Conservation (phyloP, 805 yeast genomes). For the Cyberlindnera sargentensis region DNA sequence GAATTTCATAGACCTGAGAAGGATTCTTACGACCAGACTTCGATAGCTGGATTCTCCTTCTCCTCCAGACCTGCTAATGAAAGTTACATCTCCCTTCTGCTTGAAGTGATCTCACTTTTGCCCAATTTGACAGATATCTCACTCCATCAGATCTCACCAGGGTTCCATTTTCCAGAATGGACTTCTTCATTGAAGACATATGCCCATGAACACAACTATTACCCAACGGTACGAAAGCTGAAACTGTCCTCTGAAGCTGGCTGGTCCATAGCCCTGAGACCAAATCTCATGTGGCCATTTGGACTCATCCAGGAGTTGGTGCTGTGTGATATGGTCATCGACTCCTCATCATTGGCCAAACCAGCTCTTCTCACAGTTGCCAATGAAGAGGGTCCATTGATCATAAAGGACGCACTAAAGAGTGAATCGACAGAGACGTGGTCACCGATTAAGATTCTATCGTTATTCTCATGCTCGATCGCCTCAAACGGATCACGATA, state of each 20-base stretch:
- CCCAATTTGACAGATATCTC: constrained; percentile 38
- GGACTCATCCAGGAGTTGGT: constrained; percentile 37
- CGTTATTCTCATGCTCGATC: constrained; percentile 28
- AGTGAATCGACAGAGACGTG: constrained; percentile 15
- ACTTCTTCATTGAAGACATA: constrained; percentile 20
- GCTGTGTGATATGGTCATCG: constrained; percentile 42
- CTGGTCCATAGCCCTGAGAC: constrained; percentile 46
- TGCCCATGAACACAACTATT: constrained; percentile 21
- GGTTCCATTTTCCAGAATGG: constrained; percentile 35
- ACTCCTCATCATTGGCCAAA: constrained; percentile 31
- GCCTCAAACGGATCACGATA: constrained; percentile 30
- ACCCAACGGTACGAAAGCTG: constrained; percentile 27
- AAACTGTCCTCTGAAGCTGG: constrained; percentile 37
- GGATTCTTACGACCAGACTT: constrained; percentile 10
- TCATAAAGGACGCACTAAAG: constrained; percentile 14
- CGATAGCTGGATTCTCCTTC: constrained; percentile 20
- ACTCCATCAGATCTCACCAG: constrained; percentile 42
- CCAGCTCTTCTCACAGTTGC: constrained; percentile 21
- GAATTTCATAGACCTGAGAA: constrained; percentile 16
- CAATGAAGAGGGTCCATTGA: constrained; percentile 19
- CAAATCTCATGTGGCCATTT: constrained; percentile 39
- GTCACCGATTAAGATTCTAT: constrained; percentile 29
- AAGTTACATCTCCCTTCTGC: constrained; percentile 28
- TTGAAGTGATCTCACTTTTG: constrained; percentile 38
- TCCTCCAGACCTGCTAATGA: constrained; percentile 17